A percentile compares a stretch with the other conserved stretches of the same genome.
Evolutionary conservation across 345 rosid genomes (phyloP).

Genomic region (Syzygium aromaticum): DNA sequence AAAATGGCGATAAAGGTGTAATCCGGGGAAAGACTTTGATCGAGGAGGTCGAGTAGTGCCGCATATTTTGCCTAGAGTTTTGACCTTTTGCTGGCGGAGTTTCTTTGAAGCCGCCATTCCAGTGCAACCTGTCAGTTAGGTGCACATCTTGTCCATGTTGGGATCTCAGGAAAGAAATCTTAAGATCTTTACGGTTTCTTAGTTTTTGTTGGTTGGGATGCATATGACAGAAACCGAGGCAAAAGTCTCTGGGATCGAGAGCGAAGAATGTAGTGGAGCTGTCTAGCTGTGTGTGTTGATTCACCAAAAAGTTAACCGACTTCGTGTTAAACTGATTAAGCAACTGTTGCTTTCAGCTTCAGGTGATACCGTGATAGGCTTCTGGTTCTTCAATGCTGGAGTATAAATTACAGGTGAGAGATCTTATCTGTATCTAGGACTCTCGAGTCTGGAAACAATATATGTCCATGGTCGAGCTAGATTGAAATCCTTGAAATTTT

Average conservation of each 20-base stretch:
- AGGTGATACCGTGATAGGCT: not conserved
- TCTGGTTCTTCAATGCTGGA: not conserved
- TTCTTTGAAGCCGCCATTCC: not conserved
- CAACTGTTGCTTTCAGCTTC: not conserved
- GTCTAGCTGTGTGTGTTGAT: not conserved
- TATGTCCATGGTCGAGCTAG: not conserved
- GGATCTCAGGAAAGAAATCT: not conserved
- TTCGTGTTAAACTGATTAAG: not conserved
- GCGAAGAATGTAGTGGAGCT: not conserved
- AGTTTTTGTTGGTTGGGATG: not conserved
- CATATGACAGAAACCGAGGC: not conserved
- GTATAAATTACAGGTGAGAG: not conserved
- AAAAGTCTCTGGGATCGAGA: not conserved
- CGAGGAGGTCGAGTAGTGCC: conserved; percentile 43
- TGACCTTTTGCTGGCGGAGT: not conserved
- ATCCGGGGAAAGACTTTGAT: conserved; percentile 35
- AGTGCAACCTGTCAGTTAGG: not conserved
- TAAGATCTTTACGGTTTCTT: not conserved
- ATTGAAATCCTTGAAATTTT: not conserved
- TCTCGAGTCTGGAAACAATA: not conserved
- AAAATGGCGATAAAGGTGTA: conserved; percentile 11
- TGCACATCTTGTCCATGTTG: not conserved
- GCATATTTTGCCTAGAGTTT: not conserved
- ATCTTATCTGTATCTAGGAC: not conserved
- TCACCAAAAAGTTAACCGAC: not conserved